Evolutionary conservation across 2,329 filamentous ascomycete genomes (phyloP).

Genomic region (Xylariaceae sp.): DNA sequence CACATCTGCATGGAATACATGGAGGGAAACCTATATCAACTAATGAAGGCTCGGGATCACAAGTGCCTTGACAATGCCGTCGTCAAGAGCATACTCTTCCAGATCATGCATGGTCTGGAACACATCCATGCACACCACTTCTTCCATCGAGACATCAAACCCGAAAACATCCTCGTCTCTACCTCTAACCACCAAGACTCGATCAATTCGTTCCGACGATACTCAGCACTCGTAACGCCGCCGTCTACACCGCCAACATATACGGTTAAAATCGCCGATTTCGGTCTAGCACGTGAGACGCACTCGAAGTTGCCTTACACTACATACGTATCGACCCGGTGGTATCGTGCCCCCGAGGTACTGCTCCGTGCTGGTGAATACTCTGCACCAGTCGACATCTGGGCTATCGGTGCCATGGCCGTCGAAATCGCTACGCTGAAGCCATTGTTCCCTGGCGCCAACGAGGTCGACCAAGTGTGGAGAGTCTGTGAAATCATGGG

Average conservation of each 20-base stretch:
- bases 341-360: constrained; percentile 96
- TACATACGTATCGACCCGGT: constrained; percentile 95
- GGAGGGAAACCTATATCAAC: constrained; percentile 97
- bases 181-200: constrained; percentile 81
- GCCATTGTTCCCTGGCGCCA: constrained; percentile 92
- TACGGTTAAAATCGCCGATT: constrained; percentile 97
- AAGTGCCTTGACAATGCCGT: constrained; percentile 84
- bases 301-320: constrained; percentile 96
- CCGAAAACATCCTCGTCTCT: constrained; percentile 96
- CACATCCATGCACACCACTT: constrained; percentile 97
- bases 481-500: constrained; percentile 99
- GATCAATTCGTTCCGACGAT: constrained; percentile 80
- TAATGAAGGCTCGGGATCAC: constrained; percentile 98
- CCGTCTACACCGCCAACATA: constrained; percentile 91
- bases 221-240: constrained; percentile 88
- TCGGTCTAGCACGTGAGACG: constrained; percentile 93
- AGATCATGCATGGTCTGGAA: constrained; percentile 92
- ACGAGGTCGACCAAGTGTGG: constrained; percentile 99
- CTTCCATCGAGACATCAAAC: constrained; percentile 98
- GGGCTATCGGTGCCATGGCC: constrained; percentile 97
- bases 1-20: constrained; percentile 99
- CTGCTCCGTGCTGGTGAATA: constrained; percentile 91
- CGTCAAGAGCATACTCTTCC: constrained; percentile 96
- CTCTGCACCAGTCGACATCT: constrained; percentile 95
- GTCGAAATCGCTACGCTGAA: constrained; percentile 96